Base-by-base conservation (phyloP, 1,139 yeast species). In the Komagataea norvegica region DNA sequence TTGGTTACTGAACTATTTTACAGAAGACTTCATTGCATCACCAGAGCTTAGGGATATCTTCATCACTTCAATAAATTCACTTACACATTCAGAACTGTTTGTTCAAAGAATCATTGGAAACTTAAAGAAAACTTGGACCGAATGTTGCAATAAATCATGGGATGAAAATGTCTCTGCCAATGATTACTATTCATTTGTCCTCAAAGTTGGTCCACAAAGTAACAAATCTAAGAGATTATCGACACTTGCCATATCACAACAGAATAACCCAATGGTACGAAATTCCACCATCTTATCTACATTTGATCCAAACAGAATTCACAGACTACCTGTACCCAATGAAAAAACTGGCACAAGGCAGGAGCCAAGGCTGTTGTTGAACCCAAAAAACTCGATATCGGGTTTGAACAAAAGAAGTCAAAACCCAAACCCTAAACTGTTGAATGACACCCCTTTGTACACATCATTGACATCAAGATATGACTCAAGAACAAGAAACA, bases 1-100 rank as follows among this genome's bases (percentile, higher is more conserved):
- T 60, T 91, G 97, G 95, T 62, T 91, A 23, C 62, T 85, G 44
- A 89, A 83, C 56, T 81, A 81, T 55, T 83, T 80, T 50, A 66
- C 73, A 31, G 86, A 81, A 50, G 91, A 83, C 54, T 83, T 82
- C 53, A 63, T 77, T 32, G 53, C 67, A 10, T 67, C 76, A 45
- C 49, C 50, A 4, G 53, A 58, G 17, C 52, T 82, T 27, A 68
- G 88, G 49, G 66, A 64, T 34, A 45, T 58, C 10, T 74, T 80
- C 47, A 61, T 73, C 3, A 48, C 56, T n/a, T 68, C 69, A 25
- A 52, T 81, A 34, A 81, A 82, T 53, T 60, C 62, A 31, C 52
- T 77, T 4, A 33, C 29, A 8, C 44, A 46, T 41, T 5, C 51
- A 47, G 62, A 54, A 45, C 29, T 71, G 55, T 48, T 67, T 34